Evolutionary conservation across 148 eudicot genomes (phyloP).

Genomic region (Rhododendron henanense): DNA sequence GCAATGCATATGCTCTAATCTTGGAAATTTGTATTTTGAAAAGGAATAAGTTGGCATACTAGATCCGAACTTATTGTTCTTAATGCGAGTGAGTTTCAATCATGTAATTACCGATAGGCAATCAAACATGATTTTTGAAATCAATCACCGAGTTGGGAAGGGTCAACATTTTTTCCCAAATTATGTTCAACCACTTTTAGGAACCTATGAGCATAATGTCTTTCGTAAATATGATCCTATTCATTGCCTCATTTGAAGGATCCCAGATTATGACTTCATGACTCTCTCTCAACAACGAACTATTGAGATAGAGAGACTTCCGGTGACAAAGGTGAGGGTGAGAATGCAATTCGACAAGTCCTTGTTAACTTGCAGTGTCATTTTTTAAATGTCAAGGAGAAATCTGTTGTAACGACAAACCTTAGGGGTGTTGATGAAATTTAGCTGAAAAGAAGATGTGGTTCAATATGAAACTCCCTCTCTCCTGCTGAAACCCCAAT

Average conservation of each 20-base stretch:
- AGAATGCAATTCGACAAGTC: no score
- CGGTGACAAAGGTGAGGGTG: not conserved
- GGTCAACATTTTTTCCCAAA: not conserved
- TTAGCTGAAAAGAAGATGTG: not conserved
- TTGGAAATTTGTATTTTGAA: not conserved
- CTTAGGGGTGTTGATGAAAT: not conserved
- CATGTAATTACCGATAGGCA: no score
- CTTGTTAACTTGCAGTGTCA: not conserved
- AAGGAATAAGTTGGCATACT: no score
- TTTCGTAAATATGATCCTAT: not conserved
- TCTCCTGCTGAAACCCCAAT: no score
- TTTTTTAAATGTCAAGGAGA: not conserved
- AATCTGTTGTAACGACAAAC: not conserved
- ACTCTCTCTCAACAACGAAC: not conserved
- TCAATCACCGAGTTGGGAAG: not conserved
- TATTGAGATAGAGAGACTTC: not conserved
- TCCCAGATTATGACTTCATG: not conserved
- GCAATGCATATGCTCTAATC: not conserved
- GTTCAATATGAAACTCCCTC: no score
- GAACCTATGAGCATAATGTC: not conserved
- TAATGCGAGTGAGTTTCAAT: not conserved
- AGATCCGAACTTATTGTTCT: no score
- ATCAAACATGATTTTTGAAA: not conserved
- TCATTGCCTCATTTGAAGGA: not conserved
- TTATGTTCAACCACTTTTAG: not conserved